Base-by-base conservation (phyloP, 768 basidiomycete species). In the Boletus subparvulus region DNA sequence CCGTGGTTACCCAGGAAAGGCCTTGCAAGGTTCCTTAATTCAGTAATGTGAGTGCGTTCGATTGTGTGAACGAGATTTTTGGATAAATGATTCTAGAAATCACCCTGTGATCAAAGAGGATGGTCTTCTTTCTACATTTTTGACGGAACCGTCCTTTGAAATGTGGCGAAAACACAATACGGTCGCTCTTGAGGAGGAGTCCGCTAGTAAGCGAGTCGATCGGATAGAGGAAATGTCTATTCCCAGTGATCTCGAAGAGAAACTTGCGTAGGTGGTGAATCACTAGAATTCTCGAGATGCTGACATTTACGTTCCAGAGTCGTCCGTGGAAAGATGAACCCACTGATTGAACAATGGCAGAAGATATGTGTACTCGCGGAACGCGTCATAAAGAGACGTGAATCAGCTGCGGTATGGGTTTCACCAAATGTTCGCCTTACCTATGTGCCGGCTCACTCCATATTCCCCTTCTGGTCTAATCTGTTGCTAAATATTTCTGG, bases 71-170 rank as follows among this genome's bases (percentile, higher is more conserved):
- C 26, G 43, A 42, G 12, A 12, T 2, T 42, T 48, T 35, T 56
- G 28, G 14, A 55, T 43, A 14, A 47, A 40, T n/a, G 30, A 47
- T 37, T n/a, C 13, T 43, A 88, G 91, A 54, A 97, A 97, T 62
- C 97, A 99, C 64, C 97, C 96, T 0, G 80, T 95, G 30, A 80
- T 98, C 59, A 89, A 87, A 69, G 89, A 93, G 14, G 94, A 98
- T 59, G 92, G 88, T 10, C 75, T 95, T 9, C 75, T 98, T 14
- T 78, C 84, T 9, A 85, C 84, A 0, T 98, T 98, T 74, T 75
- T 98, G 13, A 83, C 85, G 4, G 92, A 94, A 65, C 79, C 85
- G 3, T 88, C 90, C 19, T 88, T 98, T 59, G 92, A 98, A 66
- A 74, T 77, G 43, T 97, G 94, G 94, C 81, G 93, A 44, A 96